phyloP scores from a whole-genome alignment of 2,329 filamentous ascomycete species.

The Beauveria australis region DNA sequence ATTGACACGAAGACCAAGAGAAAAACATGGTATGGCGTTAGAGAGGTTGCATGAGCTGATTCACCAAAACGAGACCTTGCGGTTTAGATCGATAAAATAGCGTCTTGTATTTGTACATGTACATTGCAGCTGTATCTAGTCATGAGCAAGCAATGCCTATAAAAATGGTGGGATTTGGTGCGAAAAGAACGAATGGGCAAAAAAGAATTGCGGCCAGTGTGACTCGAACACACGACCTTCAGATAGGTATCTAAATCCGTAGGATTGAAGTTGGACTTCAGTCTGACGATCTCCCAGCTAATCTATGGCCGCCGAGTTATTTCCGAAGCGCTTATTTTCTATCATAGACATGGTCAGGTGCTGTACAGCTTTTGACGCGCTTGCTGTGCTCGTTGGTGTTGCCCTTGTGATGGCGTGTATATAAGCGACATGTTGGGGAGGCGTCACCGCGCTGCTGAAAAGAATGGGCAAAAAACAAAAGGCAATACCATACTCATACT shows the following conservation, averaged over 20 bases:
- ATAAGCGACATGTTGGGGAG: too few species aligned
- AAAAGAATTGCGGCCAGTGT: constrained; percentile 22
- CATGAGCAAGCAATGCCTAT: too few species aligned
- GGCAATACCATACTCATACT: too few species aligned
- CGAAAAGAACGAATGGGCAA: not conserved
- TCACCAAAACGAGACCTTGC: not conserved
- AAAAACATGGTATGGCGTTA: constrained; percentile 9
- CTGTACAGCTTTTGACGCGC: not conserved
- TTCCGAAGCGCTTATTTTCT: constrained; percentile 6
- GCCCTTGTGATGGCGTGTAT: not conserved
- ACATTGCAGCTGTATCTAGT: too few species aligned
- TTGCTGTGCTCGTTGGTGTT: not conserved
- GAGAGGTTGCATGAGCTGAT: not conserved
- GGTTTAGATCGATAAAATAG: not conserved
- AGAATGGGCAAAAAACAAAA: too few species aligned
- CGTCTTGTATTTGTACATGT: not conserved
- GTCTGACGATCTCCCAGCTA: constrained; percentile 23
- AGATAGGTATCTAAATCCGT: constrained; percentile 18
- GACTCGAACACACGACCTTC: constrained; percentile 25
- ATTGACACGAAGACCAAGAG: not conserved
- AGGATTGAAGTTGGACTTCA: constrained; percentile 21
- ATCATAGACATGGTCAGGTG: not conserved
- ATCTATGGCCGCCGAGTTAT: constrained; percentile 19
- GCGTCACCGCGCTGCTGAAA: too few species aligned
- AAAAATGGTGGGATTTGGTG: not conserved